Percentiles rank a stretch among this genome's conserved stretches.
phyloP scores from a whole-genome alignment of 495 filamentous ascomycete genomes.

The Achaetomiella virescens region DNA sequence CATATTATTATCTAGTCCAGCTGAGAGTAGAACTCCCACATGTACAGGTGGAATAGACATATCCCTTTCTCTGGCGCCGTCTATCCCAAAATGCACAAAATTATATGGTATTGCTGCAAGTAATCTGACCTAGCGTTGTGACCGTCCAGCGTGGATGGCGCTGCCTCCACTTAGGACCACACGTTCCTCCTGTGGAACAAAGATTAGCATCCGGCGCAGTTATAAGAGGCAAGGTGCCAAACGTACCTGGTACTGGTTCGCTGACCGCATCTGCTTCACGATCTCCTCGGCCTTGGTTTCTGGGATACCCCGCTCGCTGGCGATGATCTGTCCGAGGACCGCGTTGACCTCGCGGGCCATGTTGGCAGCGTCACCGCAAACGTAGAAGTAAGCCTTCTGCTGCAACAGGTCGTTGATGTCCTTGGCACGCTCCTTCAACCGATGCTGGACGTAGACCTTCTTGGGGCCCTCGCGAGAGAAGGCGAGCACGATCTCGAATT shows the following conservation, averaged over 20 bases:
- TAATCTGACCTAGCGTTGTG: too few relatives aligned
- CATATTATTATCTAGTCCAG: too few relatives aligned
- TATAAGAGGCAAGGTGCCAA: background rate
- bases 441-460: conserved; percentile 98
- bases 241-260: conserved; percentile 88
- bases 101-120: too few relatives aligned
- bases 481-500: conserved; percentile 80
- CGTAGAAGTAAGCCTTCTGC: conserved; percentile 91
- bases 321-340: conserved; percentile 75
- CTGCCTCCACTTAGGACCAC: conserved; percentile 59
- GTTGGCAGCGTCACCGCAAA: conserved; percentile 95
- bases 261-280: conserved; percentile 88
- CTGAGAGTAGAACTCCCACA: too few relatives aligned
- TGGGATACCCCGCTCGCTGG: conserved; percentile 70
- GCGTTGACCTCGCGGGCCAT: conserved; percentile 97
- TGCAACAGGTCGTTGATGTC: conserved; percentile 84
- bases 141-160: background rate
- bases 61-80: too few relatives aligned
- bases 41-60: too few relatives aligned
- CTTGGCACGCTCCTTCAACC: conserved; percentile 71
- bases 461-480: conserved; percentile 80
- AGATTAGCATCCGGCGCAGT: conserved; percentile 18
- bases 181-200: conserved; percentile 65
- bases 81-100: too few relatives aligned
- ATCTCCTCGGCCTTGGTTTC: conserved; percentile 87